Percentiles rank a stretch among this genome's conserved stretches.
Evolutionary conservation across 176 grass and related monocot species (phyloP).

Genomic region (Hyparrhenia diplandra): DNA sequence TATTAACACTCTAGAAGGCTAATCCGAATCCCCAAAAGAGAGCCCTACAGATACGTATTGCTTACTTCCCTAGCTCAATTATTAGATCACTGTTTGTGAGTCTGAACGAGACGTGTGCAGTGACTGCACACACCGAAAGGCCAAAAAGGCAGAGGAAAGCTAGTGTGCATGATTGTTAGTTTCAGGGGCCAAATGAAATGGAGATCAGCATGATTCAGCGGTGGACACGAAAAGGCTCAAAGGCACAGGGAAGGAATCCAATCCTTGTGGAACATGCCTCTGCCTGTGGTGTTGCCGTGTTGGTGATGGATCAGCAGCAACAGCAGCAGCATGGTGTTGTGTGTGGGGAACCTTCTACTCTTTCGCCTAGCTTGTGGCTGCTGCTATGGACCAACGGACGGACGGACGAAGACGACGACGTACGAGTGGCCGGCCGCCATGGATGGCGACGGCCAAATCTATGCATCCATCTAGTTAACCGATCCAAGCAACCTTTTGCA

Average conservation of each 20-base stretch:
- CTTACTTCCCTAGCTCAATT: conserved; percentile 41
- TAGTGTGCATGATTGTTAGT: background rate
- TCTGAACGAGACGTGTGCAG: conserved; percentile 35
- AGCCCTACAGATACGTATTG: background rate
- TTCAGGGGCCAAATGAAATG: background rate
- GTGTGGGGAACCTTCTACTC: conserved; percentile 6
- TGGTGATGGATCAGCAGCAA: no score
- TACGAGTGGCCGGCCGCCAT: background rate
- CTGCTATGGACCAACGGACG: background rate
- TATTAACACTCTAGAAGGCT: background rate
- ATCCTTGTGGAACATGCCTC: no score
- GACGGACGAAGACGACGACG: background rate
- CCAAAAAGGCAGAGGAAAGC: background rate
- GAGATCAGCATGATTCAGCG: conserved; percentile 20
- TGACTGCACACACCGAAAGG: conserved; percentile 27
- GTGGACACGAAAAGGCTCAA: background rate
- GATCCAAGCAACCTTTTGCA: background rate
- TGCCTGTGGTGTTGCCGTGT: no score
- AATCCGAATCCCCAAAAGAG: background rate
- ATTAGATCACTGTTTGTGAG: conserved; percentile 25
- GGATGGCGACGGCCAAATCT: conserved; percentile 18
- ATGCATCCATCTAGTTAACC: background rate
- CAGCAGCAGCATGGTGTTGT: background rate
- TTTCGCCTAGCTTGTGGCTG: background rate
- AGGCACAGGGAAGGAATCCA: background rate